These are phyloP conservation scores for Psilocybe cyanescens DNA, from an alignment of 768 basidiomycete genomes.

Conservation along the genomic window DNA sequence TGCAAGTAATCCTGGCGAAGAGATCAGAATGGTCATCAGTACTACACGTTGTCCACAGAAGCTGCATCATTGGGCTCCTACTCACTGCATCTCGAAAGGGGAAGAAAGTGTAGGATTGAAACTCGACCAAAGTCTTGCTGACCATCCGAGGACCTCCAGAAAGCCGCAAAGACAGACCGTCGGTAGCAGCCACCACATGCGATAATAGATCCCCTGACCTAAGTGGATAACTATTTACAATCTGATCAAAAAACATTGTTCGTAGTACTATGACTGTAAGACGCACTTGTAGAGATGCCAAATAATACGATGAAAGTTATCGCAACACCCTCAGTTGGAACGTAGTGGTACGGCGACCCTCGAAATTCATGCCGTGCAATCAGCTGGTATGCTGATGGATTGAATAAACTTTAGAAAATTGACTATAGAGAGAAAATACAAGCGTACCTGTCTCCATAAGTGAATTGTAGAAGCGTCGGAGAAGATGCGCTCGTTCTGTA, in stretches of 20 bases:
- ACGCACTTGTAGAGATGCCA: constrained; percentile 41
- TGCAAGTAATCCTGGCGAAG: constrained; percentile 39
- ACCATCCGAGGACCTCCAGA: constrained; percentile 60
- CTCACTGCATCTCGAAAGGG: constrained; percentile 48
- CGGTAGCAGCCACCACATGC: constrained; percentile 57
- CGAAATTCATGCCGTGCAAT: constrained; percentile 1
- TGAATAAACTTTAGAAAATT: background rate
- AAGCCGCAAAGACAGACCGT: constrained; percentile 54
- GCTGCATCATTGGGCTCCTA: background rate
- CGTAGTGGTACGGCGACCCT: constrained; percentile 29
- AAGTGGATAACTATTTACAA: constrained; percentile 44
- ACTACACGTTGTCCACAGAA: background rate
- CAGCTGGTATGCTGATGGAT: background rate
- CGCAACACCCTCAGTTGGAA: constrained; percentile 25
- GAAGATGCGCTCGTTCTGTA: background rate
- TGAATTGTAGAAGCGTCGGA: too few relatives aligned
- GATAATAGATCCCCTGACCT: constrained; percentile 45
- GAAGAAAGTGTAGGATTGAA: constrained; percentile 21
- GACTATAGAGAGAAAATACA: too few relatives aligned
- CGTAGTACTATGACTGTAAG: background rate
- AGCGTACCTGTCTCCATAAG: too few relatives aligned
- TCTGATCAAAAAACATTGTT: background rate
- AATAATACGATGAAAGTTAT: constrained; percentile 38
- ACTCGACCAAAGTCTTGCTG: constrained; percentile 56
- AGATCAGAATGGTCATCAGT: background rate